Base-by-base conservation (phyloP, 805 yeast genomes). In the Kodamaea neixiangensis region DNA sequence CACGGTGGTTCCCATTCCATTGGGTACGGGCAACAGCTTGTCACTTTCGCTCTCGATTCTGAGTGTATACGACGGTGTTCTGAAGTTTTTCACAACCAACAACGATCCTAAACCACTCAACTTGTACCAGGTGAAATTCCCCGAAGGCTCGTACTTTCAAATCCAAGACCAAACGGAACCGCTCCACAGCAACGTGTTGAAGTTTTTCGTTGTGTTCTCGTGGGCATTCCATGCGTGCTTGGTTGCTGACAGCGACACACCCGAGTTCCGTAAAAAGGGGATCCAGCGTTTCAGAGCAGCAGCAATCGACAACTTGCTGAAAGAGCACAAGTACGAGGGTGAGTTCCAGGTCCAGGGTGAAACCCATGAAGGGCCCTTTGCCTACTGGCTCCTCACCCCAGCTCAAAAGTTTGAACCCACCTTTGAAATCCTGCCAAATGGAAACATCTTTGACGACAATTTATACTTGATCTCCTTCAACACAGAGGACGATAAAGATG, bases 171-270 rank as follows among this genome's bases (percentile, higher is more conserved):
- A 62, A 6, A 53, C 53, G 29, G 50, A 44, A 1, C 41, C 37
- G 5, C 51, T 50, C 6, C 46, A 62, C 3, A 46, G 50, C 0
- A 44, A 47, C 14, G 65, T 69, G 6, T 54, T 67, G n/a, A 58
- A 61, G 47, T 73, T 84, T 61, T 52, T 79, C 14, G 89, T 89
- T 2, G 96, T 91, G 7, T 75, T 82, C 0, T 87, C 96, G 0
- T 84, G 96, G 89, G 96, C 86, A 0, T 80, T 90, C 55, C 97
- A 92, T 67, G 90, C 97, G 2, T 81, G 91, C 3, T 67, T 92
- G 46, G 91, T 92, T 1, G 92, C 92, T 25, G 86, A 86, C 50
- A 82, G 92, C 47, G 93, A 89, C 56, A 75, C 83, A 0, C 83
- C 85, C 0, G 86, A 85, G 57, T 68, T 86, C 64, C 73, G 91